These are phyloP conservation scores for Inga oerstediana DNA, from an alignment of 306 rosid species.

Conservation along the genomic window DNA sequence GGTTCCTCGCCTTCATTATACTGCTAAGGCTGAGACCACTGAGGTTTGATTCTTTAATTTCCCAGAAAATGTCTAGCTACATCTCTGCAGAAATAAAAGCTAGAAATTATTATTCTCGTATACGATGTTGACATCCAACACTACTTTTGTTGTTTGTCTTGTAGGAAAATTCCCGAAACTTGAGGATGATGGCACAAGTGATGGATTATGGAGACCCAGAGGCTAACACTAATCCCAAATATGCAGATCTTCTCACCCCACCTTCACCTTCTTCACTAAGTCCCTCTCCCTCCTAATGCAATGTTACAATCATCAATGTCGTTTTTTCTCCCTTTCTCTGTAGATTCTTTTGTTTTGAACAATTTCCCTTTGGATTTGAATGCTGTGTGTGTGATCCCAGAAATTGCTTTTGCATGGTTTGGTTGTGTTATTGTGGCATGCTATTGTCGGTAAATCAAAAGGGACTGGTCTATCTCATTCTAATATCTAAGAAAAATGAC, in stretches of 20 bases:
- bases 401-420: constrained; percentile 26
- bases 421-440: background rate
- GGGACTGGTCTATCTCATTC: constrained; percentile 22
- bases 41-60: constrained; percentile 27
- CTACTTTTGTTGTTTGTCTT: background rate
- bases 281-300: constrained; percentile 47
- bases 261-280: constrained; percentile 41
- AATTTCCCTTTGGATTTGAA: background rate
- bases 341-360: background rate
- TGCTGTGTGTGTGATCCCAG: background rate
- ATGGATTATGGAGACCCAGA: constrained; percentile 75
- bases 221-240: constrained; percentile 74
- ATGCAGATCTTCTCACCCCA: constrained; percentile 50
- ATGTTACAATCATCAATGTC: background rate
- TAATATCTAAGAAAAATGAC: constrained; percentile 1
- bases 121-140: background rate
- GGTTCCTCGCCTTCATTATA: constrained; percentile 22
- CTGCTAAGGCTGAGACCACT: constrained; percentile 19
- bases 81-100: background rate
- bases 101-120: background rate
- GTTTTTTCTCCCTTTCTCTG: background rate
- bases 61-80: background rate
- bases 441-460: constrained; percentile 8
- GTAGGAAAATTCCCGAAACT: constrained; percentile 43
- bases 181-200: constrained; percentile 33